A percentile compares a stretch with the other conserved stretches of the same genome.
phyloP scores from a whole-genome alignment of 139 green algal genomes.

The Coelastrella sp. region DNA sequence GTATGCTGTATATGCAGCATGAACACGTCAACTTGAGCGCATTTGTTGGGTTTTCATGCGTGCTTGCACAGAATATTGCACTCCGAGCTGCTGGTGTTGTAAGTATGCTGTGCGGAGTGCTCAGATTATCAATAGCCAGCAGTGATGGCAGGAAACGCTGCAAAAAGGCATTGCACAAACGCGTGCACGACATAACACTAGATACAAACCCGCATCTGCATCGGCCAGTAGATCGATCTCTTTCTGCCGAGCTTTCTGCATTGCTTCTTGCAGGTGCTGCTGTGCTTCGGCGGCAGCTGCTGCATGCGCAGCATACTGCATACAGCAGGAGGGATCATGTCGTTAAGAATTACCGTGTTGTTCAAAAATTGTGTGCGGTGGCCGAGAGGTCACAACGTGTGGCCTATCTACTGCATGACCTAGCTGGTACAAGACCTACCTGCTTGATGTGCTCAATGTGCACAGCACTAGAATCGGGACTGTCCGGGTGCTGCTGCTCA shows the following conservation, averaged over 20 bases:
- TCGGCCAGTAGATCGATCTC: background rate
- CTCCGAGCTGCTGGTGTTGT: background rate
- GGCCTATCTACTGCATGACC: background rate
- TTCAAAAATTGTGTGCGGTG: no score
- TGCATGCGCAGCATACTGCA: constrained; percentile 29
- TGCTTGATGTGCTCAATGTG: constrained; percentile 11
- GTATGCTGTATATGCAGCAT: constrained; percentile 58
- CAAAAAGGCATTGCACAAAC: background rate
- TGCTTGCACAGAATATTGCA: background rate
- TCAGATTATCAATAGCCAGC: no score
- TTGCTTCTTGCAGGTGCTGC: background rate
- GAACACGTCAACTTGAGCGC: background rate
- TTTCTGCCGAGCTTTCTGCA: background rate
- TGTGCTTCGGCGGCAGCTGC: constrained; percentile 1
- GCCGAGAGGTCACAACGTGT: no score
- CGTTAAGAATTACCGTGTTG: no score
- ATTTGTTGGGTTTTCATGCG: background rate
- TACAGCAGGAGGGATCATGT: no score
- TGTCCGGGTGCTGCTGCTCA: background rate
- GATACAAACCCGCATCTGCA: constrained; percentile 16
- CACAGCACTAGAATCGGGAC: background rate
- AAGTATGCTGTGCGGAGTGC: no score
- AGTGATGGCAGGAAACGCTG: background rate
- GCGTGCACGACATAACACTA: background rate
- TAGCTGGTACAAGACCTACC: background rate